Base-by-base conservation (phyloP, 140 eudicot species). In the Flaveria floridana region DNA sequence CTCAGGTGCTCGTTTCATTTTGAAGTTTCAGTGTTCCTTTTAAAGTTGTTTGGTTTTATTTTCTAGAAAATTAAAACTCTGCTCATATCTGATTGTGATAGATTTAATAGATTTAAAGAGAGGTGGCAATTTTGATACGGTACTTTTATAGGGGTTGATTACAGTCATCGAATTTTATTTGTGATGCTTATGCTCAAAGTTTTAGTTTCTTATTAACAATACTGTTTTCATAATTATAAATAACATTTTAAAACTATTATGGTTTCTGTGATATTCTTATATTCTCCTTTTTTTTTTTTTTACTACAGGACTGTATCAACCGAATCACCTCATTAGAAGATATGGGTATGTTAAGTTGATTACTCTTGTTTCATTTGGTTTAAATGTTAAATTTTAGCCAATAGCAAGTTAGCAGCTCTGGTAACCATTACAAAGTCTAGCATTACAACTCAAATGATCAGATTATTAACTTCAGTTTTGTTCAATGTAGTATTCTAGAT, bases 261-360 rank as follows among this genome's bases (percentile, higher is more conserved):
- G 70, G 28, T 46, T 61, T 62, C 23, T 21, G 39, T 42, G 56
- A 41, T 58, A 34, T 58, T 25, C 72, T 86, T 20, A 70, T 57
- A 3, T 42, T 15, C 13, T 41, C 13, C 56, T 26, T 12, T 53
- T 39, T 73, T 73, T 70, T 53, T 81, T 73, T 73, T 70, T 53
- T 81, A 21, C 7, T 65, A 80, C 85, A 92, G 97, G 99, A 94
- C 52, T 90, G 97, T 78, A 94, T 94, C 73, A 94, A 90, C 51
- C 90, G 96, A 52, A 94, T 94, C 77, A 90, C 77, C 80, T 82
- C 99, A 6, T 75, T 94, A 59, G 99, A 94, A 76, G 77, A 76
- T 30, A 84, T 94, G 92, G 99, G 99, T 93, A 93, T 73, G 85
- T 26, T 75, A 16, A 50, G 11, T 86, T 65, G 82, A 69, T 75